These are phyloP conservation scores for Globisporangium echinulatum DNA, from an alignment of 352 stramenopile genomes.

Conservation along the genomic window DNA sequence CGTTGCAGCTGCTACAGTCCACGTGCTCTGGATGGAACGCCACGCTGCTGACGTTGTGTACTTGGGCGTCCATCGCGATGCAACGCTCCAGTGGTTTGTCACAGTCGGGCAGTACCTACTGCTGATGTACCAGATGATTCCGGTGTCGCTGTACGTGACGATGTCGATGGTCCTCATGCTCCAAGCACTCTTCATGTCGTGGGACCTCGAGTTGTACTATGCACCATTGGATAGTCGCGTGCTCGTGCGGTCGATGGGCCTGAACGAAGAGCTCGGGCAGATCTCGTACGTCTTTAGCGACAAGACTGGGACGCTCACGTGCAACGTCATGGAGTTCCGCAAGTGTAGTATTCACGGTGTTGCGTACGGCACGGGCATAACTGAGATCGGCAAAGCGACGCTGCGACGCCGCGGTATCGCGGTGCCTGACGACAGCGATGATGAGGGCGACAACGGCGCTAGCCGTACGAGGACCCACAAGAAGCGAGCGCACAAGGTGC, in stretches of 20 bases:
- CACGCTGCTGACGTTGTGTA: conserved; percentile 74
- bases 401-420: not conserved
- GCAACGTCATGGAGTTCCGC: conserved; percentile 97
- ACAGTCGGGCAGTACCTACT: conserved; percentile 37
- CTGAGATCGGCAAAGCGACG: conserved; percentile 1
- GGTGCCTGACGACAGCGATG: not conserved
- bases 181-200: conserved; percentile 1
- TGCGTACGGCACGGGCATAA: conserved; percentile 84
- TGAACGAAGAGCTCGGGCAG: conserved; percentile 93
- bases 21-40: conserved; percentile 47
- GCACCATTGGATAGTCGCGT: not conserved
- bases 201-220: not conserved
- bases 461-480: no score
- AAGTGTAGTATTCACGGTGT: conserved; percentile 77
- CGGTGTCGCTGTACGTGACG: conserved; percentile 91
- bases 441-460: not conserved
- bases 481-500: not conserved
- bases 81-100: conserved; percentile 7
- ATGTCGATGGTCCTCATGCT: conserved; percentile 74
- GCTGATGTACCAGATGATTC: conserved; percentile 93
- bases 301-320: conserved; percentile 98
- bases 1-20: conserved; percentile 20
- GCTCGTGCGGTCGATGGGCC: conserved; percentile 33
- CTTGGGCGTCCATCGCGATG: conserved; percentile 43
- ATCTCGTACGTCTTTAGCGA: conserved; percentile 99